Evolutionary conservation across 2,329 filamentous ascomycete species (phyloP).

Genomic region (Phialophora tarda): DNA sequence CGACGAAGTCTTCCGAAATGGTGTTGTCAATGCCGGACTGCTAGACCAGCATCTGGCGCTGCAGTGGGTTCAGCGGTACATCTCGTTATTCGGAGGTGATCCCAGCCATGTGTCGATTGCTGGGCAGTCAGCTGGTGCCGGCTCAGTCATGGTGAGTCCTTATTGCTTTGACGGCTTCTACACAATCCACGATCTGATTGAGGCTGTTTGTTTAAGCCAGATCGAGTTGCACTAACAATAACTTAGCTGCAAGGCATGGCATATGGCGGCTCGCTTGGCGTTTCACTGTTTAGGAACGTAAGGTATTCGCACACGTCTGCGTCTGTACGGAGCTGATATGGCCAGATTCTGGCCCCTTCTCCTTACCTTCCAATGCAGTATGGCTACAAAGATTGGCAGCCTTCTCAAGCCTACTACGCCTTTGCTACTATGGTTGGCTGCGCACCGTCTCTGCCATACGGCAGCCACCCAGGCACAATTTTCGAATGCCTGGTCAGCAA

Average conservation of each 20-base stretch:
- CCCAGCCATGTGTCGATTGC: slow-evolving; percentile 56
- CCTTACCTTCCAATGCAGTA: slow-evolving; percentile 64
- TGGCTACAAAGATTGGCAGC: slow-evolving; percentile 54
- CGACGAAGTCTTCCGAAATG: slow-evolving; percentile 59
- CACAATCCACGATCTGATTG: not conserved
- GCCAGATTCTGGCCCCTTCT: slow-evolving; percentile 49
- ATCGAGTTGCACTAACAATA: not conserved
- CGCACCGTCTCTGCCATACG: slow-evolving; percentile 40
- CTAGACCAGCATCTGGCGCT: slow-evolving; percentile 67
- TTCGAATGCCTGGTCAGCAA: slow-evolving; percentile 52
- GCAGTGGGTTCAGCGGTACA: slow-evolving; percentile 66
- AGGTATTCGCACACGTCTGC: slow-evolving; percentile 13
- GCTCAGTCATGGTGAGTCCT: slow-evolving; percentile 48
- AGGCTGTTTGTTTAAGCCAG: slow-evolving; percentile 46
- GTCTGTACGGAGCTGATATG: not conserved
- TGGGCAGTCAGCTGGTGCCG: slow-evolving; percentile 59
- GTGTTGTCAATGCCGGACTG: slow-evolving; percentile 67
- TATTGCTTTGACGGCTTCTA: not conserved
- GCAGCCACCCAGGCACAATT: slow-evolving; percentile 43
- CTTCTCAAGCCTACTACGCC: slow-evolving; percentile 54
- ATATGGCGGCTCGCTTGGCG: slow-evolving; percentile 52
- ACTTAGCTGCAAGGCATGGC: slow-evolving; percentile 60
- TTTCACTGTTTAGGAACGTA: slow-evolving; percentile 47
- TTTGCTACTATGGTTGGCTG: slow-evolving; percentile 54
- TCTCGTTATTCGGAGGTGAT: slow-evolving; percentile 61